A percentile compares a stretch with the other conserved stretches of the same genome.
These are phyloP conservation scores for Xylaria sp. DNA, from an alignment of 2,329 filamentous ascomycete genomes.

Conservation along the genomic window DNA sequence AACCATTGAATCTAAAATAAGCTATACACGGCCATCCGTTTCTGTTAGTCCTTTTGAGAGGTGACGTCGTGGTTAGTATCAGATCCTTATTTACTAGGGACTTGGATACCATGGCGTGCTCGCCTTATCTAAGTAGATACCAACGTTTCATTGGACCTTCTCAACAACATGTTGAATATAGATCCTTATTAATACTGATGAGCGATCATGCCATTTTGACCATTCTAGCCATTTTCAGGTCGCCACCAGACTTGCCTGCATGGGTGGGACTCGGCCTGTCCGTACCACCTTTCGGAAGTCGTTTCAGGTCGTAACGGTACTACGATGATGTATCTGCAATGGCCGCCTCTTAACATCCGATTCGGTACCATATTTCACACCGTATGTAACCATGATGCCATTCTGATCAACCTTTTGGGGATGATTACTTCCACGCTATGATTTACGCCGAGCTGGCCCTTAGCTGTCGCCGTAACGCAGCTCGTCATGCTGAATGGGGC, in stretches of 20 bases:
- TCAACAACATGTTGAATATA: too few relatives aligned
- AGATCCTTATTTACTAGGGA: too few relatives aligned
- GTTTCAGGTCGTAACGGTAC: background rate
- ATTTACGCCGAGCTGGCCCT: conserved; percentile 20
- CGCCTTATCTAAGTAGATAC: too few relatives aligned
- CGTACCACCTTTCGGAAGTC: background rate
- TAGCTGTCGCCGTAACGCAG: conserved; percentile 12
- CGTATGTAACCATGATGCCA: conserved; percentile 22
- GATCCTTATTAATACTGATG: too few relatives aligned
- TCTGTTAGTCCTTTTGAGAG: too few relatives aligned
- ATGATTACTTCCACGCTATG: conserved; percentile 25
- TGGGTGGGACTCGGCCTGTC: background rate
- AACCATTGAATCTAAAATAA: too few relatives aligned
- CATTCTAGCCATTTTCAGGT: conserved; percentile 11
- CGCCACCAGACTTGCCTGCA: background rate
- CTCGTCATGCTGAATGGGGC: conserved; percentile 21
- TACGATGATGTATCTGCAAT: conserved; percentile 4
- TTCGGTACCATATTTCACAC: conserved; percentile 19
- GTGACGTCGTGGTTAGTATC: too few relatives aligned
- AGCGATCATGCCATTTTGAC: conserved; percentile 3
- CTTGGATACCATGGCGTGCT: too few relatives aligned
- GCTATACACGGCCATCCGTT: too few relatives aligned
- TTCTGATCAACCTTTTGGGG: conserved; percentile 18
- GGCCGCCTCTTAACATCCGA: conserved; percentile 1
- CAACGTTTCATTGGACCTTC: too few relatives aligned